These are phyloP conservation scores for Chaetomium sp. DNA, from an alignment of 2,329 filamentous ascomycete species.

Conservation along the genomic window DNA sequence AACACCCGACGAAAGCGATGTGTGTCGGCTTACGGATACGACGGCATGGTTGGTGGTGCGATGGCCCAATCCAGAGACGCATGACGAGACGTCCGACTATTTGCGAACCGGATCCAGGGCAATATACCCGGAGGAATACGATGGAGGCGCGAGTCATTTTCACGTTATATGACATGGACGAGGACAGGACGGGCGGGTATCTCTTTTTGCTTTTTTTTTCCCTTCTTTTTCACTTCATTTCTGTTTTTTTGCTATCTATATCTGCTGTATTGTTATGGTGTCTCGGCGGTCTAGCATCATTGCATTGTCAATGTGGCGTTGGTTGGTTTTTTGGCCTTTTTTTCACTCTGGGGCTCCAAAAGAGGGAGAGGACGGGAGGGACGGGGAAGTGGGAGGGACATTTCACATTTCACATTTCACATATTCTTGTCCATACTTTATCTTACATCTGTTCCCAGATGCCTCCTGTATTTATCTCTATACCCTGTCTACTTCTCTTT, in stretches of 20 bases:
- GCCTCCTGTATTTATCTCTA: slow-evolving; percentile 16
- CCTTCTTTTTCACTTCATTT: slow-evolving; percentile 7
- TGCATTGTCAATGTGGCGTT: slow-evolving; percentile 23
- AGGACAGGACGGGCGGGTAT: neutral
- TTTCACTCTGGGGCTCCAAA: neutral
- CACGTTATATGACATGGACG: slow-evolving; percentile 6
- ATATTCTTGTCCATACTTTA: slow-evolving; percentile 6
- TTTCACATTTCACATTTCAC: neutral
- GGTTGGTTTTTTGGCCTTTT: slow-evolving; percentile 5
- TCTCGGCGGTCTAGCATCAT: slow-evolving; percentile 12
- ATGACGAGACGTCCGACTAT: slow-evolving; percentile 15
- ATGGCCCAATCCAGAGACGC: neutral
- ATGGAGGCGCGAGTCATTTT: neutral
- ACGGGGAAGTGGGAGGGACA: neutral
- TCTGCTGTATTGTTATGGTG: slow-evolving; percentile 12
- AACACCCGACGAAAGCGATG: neutral
- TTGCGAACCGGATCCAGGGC: neutral
- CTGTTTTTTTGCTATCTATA: slow-evolving; percentile 7
- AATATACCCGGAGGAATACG: neutral
- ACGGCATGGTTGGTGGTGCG: neutral
- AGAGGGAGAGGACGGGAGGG: neutral
- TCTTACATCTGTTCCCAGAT: slow-evolving; percentile 1
- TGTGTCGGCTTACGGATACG: neutral
- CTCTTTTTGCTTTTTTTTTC: slow-evolving; percentile 4
- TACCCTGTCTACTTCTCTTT: neutral